Evolutionary conservation across 2,329 filamentous ascomycete species (phyloP).

Genomic region (Dothistroma septosporum): DNA sequence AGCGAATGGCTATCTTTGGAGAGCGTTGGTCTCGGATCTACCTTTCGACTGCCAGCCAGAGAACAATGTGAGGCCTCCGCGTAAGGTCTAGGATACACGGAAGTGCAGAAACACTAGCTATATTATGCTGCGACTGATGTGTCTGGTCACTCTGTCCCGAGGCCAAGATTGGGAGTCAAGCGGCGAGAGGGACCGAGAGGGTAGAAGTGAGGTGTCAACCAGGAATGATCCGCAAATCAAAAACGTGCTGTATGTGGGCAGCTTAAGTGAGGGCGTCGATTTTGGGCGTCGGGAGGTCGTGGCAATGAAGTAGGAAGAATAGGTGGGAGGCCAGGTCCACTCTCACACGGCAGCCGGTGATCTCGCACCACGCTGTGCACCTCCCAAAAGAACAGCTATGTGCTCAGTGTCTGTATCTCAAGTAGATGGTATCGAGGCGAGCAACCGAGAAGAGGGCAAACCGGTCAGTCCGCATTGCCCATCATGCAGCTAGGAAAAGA

Average conservation of each 20-base stretch:
- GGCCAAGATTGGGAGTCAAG: not conserved
- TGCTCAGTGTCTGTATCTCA: not conserved
- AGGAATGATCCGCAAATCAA: not conserved
- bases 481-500: no score
- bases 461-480: no score
- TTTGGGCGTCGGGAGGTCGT: not conserved
- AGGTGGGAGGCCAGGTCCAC: constrained; percentile 5
- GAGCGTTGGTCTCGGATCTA: not conserved
- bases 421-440: not conserved
- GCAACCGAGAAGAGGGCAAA: constrained; percentile 10
- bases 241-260: not conserved
- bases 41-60: constrained; percentile 6
- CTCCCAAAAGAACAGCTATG: not conserved
- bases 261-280: constrained; percentile 1
- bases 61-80: not conserved
- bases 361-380: not conserved
- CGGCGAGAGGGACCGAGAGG: not conserved
- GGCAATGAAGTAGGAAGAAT: not conserved
- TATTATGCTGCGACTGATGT: constrained; percentile 1
- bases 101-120: not conserved
- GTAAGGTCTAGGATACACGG: not conserved
- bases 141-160: not conserved
- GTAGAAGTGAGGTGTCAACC: not conserved
- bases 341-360: not conserved
- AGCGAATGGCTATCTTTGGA: not conserved